Conservation (phyloP, 2,329 filamentous ascomycete species). For the Fusarium succisae region DNA sequence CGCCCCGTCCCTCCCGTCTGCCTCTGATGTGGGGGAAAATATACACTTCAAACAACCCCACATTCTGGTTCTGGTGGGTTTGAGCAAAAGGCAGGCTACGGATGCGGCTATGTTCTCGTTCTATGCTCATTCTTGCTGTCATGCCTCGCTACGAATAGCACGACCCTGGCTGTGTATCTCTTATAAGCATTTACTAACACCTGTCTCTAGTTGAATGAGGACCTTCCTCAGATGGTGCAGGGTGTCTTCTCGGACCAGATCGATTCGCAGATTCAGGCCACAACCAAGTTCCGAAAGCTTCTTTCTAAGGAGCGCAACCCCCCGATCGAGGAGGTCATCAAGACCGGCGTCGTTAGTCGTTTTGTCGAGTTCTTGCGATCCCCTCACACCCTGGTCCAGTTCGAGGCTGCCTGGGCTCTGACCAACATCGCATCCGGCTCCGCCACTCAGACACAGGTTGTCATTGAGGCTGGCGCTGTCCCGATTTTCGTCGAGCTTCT, state of each 20-base stretch:
- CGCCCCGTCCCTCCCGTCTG: slow-evolving; percentile 33
- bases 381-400: slow-evolving; percentile 97
- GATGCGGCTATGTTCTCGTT: slow-evolving; percentile 9
- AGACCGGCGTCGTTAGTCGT: slow-evolving; percentile 95
- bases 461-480: slow-evolving; percentile 97
- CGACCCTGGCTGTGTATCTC: background rate
- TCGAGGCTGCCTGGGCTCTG: slow-evolving; percentile 98
- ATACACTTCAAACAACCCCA: slow-evolving; percentile 46
- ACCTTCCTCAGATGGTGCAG: slow-evolving; percentile 97
- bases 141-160: background rate
- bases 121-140: slow-evolving; percentile 9
- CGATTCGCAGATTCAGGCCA: slow-evolving; percentile 95
- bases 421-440: slow-evolving; percentile 99
- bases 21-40: slow-evolving; percentile 47
- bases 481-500: slow-evolving; percentile 98
- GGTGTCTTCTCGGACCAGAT: slow-evolving; percentile 99
- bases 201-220: slow-evolving; percentile 82
- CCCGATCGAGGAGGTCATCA: slow-evolving; percentile 98
- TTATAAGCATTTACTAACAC: slow-evolving; percentile 29
- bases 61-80: slow-evolving; percentile 38
- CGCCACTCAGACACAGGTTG: slow-evolving; percentile 96
- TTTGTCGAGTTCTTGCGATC: slow-evolving; percentile 99
- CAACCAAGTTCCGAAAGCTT: slow-evolving; percentile 98
- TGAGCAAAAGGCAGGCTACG: slow-evolving; percentile 19
- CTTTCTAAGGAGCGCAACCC: slow-evolving; percentile 99